Conservation (phyloP, 257 asterid genomes). For the Verbascum thapsus region DNA sequence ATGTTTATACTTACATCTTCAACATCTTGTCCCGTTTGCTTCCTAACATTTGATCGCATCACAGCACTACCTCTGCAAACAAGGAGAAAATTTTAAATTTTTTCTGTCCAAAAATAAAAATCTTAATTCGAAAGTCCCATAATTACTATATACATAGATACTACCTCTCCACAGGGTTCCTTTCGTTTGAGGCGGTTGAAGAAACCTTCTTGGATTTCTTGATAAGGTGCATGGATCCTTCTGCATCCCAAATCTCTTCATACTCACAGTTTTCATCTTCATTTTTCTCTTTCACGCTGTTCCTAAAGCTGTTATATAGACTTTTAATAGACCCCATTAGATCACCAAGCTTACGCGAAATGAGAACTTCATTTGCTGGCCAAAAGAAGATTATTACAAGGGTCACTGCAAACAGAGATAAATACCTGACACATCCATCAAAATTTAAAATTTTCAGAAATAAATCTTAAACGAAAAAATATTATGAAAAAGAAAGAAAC, state of each 20-base stretch:
- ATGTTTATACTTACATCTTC: conserved; percentile 59
- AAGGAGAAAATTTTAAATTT: not conserved
- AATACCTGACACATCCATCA: conserved; percentile 63
- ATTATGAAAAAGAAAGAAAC: not conserved
- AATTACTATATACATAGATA: not conserved
- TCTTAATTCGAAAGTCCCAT: not conserved
- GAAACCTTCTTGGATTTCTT: conserved; percentile 61
- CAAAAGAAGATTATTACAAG: conserved; percentile 57
- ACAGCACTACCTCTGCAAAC: conserved; percentile 76
- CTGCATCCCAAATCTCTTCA: conserved; percentile 95
- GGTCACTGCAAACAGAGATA: conserved; percentile 67
- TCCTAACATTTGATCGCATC: conserved; percentile 66
- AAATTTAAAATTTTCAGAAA: conserved; percentile 27
- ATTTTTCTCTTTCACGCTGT: conserved; percentile 59
- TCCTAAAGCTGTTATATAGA: conserved; percentile 45
- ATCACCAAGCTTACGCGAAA: conserved; percentile 42
- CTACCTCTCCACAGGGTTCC: conserved; percentile 65
- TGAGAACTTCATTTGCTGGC: conserved; percentile 64
- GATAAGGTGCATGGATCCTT: conserved; percentile 95
- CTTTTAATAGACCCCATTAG: conserved; percentile 42
- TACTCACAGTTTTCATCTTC: conserved; percentile 86
- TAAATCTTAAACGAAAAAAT: not conserved
- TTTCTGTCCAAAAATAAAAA: not conserved
- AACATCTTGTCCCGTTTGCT: conserved; percentile 45
- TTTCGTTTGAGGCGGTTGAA: conserved; percentile 36